Evolutionary conservation across 805 yeast species (phyloP).

Genomic region (Metschnikowia anglica): DNA sequence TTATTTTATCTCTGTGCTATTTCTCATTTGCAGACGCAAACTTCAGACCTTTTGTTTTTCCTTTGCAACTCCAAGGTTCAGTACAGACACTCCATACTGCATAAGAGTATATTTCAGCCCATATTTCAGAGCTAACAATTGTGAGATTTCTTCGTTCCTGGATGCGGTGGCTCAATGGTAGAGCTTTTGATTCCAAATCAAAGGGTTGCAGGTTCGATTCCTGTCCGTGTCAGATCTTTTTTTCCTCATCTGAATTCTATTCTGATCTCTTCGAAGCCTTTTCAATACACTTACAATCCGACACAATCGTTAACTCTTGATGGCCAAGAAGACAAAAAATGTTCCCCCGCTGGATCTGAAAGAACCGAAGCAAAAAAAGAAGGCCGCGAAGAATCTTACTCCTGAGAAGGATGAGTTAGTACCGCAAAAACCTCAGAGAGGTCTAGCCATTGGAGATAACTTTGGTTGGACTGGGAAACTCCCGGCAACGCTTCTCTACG

Average conservation of each 20-base stretch:
- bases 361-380: conserved; percentile 7
- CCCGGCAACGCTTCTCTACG: conserved; percentile 83
- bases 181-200: conserved; percentile 27
- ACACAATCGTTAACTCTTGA: not conserved
- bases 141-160: no score
- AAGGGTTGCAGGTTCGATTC: conserved; percentile 28
- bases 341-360: conserved; percentile 8
- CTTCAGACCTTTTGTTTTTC: no score
- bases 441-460: conserved; percentile 50
- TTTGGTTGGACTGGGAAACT: conserved; percentile 93
- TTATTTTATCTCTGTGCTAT: no score
- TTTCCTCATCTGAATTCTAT: not conserved
- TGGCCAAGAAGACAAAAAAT: conserved; percentile 11
- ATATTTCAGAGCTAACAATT: no score
- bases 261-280: not conserved
- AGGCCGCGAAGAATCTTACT: conserved; percentile 3
- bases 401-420: conserved; percentile 8
- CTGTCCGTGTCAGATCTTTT: conserved; percentile 24
- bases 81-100: not conserved
- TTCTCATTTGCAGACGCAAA: no score
- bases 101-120: no score
- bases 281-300: not conserved
- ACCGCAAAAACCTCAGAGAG: conserved; percentile 37
- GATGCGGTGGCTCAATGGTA: conserved; percentile 28
- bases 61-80: no score